Percentiles rank a stretch among this genome's conserved stretches.
phyloP scores from a whole-genome alignment of 108 stramenopile species.

The Cyclotella cryptica region DNA sequence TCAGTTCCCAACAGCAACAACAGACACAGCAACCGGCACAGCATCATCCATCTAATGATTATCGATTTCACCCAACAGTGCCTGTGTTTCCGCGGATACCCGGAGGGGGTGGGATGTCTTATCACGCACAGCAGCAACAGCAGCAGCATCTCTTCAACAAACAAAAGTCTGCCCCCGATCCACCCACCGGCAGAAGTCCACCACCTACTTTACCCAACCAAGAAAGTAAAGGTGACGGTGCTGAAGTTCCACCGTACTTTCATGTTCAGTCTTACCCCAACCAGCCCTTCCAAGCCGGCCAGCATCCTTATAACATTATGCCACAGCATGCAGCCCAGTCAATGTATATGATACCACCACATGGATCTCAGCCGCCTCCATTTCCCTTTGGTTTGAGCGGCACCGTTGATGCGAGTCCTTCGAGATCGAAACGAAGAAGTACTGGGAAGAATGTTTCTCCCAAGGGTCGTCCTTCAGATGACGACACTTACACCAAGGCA shows the following conservation, averaged over 20 bases:
- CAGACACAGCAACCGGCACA: not conserved
- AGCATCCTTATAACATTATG: constrained; percentile 12
- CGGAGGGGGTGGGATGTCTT: not conserved
- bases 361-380: constrained; percentile 13
- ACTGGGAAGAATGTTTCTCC: constrained; percentile 42
- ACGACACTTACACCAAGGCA: constrained; percentile 39
- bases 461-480: constrained; percentile 31
- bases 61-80: constrained; percentile 7
- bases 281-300: not conserved
- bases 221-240: not conserved
- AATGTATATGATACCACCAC: constrained; percentile 19
- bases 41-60: not conserved
- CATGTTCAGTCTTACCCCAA: not conserved
- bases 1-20: not conserved
- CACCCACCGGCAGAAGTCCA: constrained; percentile 21
- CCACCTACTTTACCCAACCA: not conserved
- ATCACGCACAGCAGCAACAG: constrained; percentile 6
- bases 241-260: not conserved
- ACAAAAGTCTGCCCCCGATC: not conserved
- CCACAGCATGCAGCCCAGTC: constrained; percentile 5
- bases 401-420: constrained; percentile 1
- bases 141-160: not conserved
- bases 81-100: not conserved
- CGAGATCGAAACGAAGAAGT: constrained; percentile 14
- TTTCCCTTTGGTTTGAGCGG: constrained; percentile 7